Conservation (phyloP, 2,329 filamentous ascomycete species). For the Teratosphaeria epicoccoides region DNA sequence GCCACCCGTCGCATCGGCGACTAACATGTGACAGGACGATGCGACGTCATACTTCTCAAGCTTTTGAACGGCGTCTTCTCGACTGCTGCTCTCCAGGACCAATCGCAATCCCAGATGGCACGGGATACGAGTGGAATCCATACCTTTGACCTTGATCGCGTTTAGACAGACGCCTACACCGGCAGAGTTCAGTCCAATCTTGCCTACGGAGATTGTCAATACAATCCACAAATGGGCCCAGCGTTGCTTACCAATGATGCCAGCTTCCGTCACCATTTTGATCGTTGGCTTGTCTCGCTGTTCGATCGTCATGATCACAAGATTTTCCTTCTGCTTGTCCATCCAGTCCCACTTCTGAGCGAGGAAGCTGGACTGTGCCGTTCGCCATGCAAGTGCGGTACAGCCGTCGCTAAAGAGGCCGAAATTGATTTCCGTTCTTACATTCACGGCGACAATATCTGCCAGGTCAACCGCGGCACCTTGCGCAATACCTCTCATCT, state of each 20-base stretch:
- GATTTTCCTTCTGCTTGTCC: slow-evolving; percentile 37
- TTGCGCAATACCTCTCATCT: slow-evolving; percentile 39
- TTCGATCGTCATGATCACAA: slow-evolving; percentile 39
- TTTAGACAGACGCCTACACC: slow-evolving; percentile 53
- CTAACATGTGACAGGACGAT: slow-evolving; percentile 43
- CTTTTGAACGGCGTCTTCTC: slow-evolving; percentile 35
- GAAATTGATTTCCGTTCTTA: slow-evolving; percentile 48
- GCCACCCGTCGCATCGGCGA: slow-evolving; percentile 39
- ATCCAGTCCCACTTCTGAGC: slow-evolving; percentile 55
- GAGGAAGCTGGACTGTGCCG: slow-evolving; percentile 30
- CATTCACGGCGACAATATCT: slow-evolving; percentile 49
- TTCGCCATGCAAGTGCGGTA: slow-evolving; percentile 41
- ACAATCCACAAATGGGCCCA: no score
- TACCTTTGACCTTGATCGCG: slow-evolving; percentile 48
- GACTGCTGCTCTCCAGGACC: slow-evolving; percentile 43
- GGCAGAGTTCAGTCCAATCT: slow-evolving; percentile 52
- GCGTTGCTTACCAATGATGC: slow-evolving; percentile 40
- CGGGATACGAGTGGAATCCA: slow-evolving; percentile 43
- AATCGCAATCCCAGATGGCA: slow-evolving; percentile 51
- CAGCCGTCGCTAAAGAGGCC: slow-evolving; percentile 49
- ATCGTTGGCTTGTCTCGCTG: slow-evolving; percentile 39
- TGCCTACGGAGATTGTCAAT: slow-evolving; percentile 20
- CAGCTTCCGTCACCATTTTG: slow-evolving; percentile 49
- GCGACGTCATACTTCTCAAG: slow-evolving; percentile 41
- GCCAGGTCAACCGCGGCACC: slow-evolving; percentile 37